These are phyloP conservation scores for Setomelanomma holmii DNA, from an alignment of 2,329 filamentous ascomycete species.

Conservation along the genomic window DNA sequence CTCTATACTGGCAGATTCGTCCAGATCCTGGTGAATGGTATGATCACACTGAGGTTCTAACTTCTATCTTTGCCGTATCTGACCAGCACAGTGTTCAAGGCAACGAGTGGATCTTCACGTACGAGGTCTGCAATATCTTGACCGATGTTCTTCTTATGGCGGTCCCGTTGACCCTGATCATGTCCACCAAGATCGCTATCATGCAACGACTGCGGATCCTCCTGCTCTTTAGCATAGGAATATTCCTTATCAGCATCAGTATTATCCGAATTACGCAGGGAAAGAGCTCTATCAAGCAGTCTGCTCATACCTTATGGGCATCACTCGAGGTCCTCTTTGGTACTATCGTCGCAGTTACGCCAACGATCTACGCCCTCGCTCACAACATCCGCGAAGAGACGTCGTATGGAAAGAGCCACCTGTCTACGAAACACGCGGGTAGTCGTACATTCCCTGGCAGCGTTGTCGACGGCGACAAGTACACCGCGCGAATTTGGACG, in stretches of 20 bases:
- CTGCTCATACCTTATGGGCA: slow-evolving; percentile 23
- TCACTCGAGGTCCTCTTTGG: slow-evolving; percentile 22
- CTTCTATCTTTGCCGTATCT: neutral
- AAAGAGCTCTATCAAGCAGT: slow-evolving; percentile 14
- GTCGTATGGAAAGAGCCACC: slow-evolving; percentile 13
- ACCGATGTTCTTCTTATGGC: slow-evolving; percentile 26
- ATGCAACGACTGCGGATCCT: slow-evolving; percentile 23
- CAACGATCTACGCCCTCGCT: slow-evolving; percentile 24
- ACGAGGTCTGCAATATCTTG: slow-evolving; percentile 25
- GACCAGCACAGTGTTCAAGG: slow-evolving; percentile 19
- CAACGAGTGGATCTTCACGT: slow-evolving; percentile 26
- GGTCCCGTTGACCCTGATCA: slow-evolving; percentile 17
- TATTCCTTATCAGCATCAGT: slow-evolving; percentile 23
- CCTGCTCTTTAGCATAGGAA: slow-evolving; percentile 24
- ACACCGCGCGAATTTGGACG: slow-evolving; percentile 13
- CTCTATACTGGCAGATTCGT: slow-evolving; percentile 20
- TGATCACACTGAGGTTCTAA: neutral
- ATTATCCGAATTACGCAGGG: slow-evolving; percentile 22
- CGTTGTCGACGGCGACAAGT: slow-evolving; percentile 2
- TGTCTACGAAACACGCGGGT: slow-evolving; percentile 8
- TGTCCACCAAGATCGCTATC: slow-evolving; percentile 13
- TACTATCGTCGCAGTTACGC: slow-evolving; percentile 22
- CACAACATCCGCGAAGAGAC: slow-evolving; percentile 15
- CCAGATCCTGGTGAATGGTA: slow-evolving; percentile 28
- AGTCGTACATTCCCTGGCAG: slow-evolving; percentile 7